Evolutionary conservation across 164 flowering plant genomes (phyloP), one percentile per base, ranked within the genome.

Genomic region (Cinnamomum chago): DNA sequence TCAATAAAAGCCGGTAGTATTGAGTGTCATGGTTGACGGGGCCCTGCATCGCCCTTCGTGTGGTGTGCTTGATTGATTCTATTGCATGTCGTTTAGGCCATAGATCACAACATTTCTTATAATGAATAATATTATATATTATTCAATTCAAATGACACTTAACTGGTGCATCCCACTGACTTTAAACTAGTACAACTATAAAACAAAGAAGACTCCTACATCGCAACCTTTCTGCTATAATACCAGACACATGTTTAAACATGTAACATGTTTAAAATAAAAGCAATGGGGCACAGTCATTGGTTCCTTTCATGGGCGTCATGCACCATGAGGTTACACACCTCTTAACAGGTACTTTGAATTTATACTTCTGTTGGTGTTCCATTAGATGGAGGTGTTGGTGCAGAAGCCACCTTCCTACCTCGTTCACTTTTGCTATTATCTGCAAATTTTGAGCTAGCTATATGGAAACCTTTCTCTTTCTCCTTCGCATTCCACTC

Each of bases 341-440:
- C 24, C 2, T 65, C 20, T 11, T 14, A 65, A 30, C 14, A 12
- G n/a, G 2, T 28, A 27, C 15, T 15, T 67, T 17, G 69, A 40
- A 68, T 25, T 79, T 77, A 81, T 52, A 65, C 82, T 62, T 74
- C 70, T 65, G 75, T 66, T 64, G 83, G 72, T 20, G 77, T 72
- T 27, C 50, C 81, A 68, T 81, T 62, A 9, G 68, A 33, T 17
- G 73, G 68, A 33, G 84, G 79, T 30, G 79, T 81, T 50, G 83
- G 64, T 64, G 73, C 79, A 14, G 89, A 76, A 33, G 47, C 73
- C 18, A 70, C 74, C 72, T 76, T 86, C 76, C 77, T 62, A 24
- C 92, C 90, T 78, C 94, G 86, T 82, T 94, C 97, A 64, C 88
- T 84, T 76, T 65, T 82, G 84, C 97, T 87, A 72, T 87, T 92